Evolutionary conservation across 305 asterid genomes (phyloP), one percentile per base, ranked within the genome.

Genomic region (Plantago rigida): DNA sequence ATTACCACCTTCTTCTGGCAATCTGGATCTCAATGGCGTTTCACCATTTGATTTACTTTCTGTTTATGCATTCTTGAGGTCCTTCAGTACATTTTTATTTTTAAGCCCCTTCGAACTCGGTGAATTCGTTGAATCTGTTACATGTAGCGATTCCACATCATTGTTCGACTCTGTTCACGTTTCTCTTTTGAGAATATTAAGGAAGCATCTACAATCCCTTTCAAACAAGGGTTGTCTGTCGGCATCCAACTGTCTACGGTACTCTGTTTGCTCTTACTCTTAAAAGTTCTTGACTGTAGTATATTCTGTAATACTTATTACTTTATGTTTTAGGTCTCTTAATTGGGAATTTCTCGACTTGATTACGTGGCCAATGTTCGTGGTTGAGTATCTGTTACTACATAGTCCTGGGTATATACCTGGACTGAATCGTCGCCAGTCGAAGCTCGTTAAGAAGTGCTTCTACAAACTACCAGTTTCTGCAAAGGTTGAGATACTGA

Each of bases 311-410:
- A 8, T 8, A 34, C 41, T 53, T 53, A 60, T 19, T 68, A 54
- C 74, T 73, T 72, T 22, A 75, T 39, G 47, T 19, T 60, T 28
- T 58, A 87, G 97, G 97, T 81, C 82, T 57, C 92, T 85, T 63
- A 76, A 90, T 58, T 87, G 97, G 97, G 94, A 87, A 76, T 77
- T 82, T 72, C 86, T 90, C 63, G 97, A 90, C 73, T 65, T 79
- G 79, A 84, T 87, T 56, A 87, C 97, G 12, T 90, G 97, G 97
- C 97, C 97, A 58, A 67, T 85, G 71, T 90, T 82, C 79, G 63
- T 79, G 79, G 79, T 81, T 65, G 96, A 90, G 77, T 90, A 90
- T 74, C 76, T 85, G 65, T 70, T 90, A 60, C 62, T 84, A 69
- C 87, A 87, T 74, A 72, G 87, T 70, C 81, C 87, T 73, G 86